Percentiles rank a stretch among this genome's conserved stretches.
These are phyloP conservation scores for Penicillium bovifimosum DNA, from an alignment of 495 filamentous ascomycete genomes.

Conservation along the genomic window DNA sequence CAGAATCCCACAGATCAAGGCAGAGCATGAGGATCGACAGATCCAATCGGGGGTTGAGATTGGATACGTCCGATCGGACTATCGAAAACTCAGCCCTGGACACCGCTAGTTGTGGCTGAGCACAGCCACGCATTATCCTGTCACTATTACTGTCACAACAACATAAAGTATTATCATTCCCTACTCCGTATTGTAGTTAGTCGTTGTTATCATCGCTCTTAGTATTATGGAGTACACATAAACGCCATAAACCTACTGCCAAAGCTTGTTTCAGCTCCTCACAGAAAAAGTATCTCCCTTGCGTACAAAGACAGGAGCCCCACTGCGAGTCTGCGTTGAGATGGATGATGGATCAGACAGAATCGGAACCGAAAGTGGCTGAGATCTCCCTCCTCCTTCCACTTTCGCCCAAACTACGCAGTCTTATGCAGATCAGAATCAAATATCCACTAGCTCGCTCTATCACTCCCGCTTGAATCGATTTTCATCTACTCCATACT, in stretches of 20 bases:
- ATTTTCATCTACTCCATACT: too few species aligned
- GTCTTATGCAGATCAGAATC: neutral
- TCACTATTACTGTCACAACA: too few species aligned
- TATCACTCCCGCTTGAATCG: too few species aligned
- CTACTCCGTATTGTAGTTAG: too few species aligned
- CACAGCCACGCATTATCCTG: neutral
- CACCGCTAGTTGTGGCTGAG: neutral
- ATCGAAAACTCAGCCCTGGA: neutral
- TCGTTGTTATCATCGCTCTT: neutral
- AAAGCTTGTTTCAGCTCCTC: neutral
- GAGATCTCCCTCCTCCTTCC: neutral
- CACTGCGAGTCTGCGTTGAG: neutral
- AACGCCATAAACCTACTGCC: too few species aligned
- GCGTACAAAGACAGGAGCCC: neutral
- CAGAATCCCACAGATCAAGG: too few species aligned
- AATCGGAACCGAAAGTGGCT: neutral
- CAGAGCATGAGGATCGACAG: neutral
- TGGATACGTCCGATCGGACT: constrained; percentile 3
- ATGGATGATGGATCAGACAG: neutral
- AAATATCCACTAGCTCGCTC: neutral
- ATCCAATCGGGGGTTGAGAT: neutral
- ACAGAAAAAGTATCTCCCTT: neutral
- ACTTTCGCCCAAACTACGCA: too few species aligned
- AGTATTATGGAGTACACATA: neutral
- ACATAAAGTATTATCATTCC: too few species aligned